Evolutionary conservation across 768 basidiomycete species (phyloP), one percentile per base, ranked within the genome.

Genomic region (Podaxis rugospora): DNA sequence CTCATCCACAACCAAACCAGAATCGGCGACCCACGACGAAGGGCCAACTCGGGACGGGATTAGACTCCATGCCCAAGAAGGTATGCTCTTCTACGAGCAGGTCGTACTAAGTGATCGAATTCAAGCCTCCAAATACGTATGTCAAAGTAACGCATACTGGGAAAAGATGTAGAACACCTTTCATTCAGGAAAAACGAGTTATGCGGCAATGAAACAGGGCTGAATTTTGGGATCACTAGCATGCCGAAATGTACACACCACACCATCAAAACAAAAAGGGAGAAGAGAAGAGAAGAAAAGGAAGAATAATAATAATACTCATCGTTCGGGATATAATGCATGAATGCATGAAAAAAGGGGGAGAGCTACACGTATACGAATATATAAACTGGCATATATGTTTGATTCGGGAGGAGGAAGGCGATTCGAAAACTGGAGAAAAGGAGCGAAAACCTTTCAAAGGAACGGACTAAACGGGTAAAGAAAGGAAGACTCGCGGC

Each of bases 231-330:
- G 21, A 2, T n/a, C 39, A 42, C 5, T 21, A 25, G 18, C 23
- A 59, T 37, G 49, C 25, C 50, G 36, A 50, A 35, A 50, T 51
- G 25, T 51, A 59, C 57, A 59, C 57, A 59, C 59, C 52, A 47
- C 35, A 21, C 23, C 10, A 36, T 27, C 42, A 55, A 54, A 23
- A 54, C n/a, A 54, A 40, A 46, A 46, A 21, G 52, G 51, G 14
- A 27, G 47, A 46, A 32, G 53, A 13, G 16, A 47, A 60, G 40
- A 18, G 53, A 44, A 54, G 40, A 53, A 14, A 40, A 28, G 23
- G 52, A 61, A 54, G 36, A 61, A 61, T 61, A 61, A 61, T 61
- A 55, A 61, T 61, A 61, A 54, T 57, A 39, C 23, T 57, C 52
- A 61, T 53, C 53, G 59, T 61, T 55, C 51, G 23, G 59, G 53